Evolutionary conservation across 2,329 filamentous ascomycete species (phyloP).

Genomic region (Cercospora berteroae): DNA sequence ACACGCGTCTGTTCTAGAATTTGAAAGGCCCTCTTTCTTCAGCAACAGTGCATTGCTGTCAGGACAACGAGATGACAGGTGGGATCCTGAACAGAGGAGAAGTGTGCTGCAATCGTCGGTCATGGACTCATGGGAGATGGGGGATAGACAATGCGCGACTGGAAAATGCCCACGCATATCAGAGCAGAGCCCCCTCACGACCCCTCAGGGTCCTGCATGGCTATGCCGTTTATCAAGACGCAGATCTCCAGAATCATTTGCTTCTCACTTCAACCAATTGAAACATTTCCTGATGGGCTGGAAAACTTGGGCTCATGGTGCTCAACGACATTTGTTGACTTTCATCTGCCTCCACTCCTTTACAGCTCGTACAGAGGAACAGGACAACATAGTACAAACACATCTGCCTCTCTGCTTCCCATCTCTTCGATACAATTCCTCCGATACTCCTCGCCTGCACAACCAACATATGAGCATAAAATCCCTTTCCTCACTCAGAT

Average conservation of each 20-base stretch:
- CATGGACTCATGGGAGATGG: too few relatives aligned
- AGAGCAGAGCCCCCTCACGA: not conserved
- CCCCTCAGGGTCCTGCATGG: not conserved
- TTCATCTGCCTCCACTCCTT: not conserved
- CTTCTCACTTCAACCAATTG: not conserved
- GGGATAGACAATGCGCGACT: not conserved
- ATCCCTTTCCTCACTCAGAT: not conserved
- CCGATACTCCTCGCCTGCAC: not conserved
- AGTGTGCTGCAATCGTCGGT: not conserved
- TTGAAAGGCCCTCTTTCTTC: not conserved
- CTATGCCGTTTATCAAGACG: not conserved
- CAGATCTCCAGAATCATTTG: not conserved
- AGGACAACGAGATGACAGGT: not conserved
- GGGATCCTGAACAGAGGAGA: not conserved
- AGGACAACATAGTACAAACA: not conserved
- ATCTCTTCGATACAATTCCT: not conserved
- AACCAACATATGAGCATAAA: not conserved
- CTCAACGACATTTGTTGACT: not conserved
- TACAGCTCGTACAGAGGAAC: not conserved
- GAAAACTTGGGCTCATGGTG: too few relatives aligned
- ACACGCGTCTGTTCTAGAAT: not conserved
- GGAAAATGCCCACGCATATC: not conserved
- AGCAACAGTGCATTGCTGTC: not conserved
- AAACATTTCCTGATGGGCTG: not conserved
- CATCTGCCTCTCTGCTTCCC: not conserved